Percentiles rank a stretch among this genome's conserved stretches.
Conservation (phyloP, 768 basidiomycete genomes). For the Tricholomella constricta region DNA sequence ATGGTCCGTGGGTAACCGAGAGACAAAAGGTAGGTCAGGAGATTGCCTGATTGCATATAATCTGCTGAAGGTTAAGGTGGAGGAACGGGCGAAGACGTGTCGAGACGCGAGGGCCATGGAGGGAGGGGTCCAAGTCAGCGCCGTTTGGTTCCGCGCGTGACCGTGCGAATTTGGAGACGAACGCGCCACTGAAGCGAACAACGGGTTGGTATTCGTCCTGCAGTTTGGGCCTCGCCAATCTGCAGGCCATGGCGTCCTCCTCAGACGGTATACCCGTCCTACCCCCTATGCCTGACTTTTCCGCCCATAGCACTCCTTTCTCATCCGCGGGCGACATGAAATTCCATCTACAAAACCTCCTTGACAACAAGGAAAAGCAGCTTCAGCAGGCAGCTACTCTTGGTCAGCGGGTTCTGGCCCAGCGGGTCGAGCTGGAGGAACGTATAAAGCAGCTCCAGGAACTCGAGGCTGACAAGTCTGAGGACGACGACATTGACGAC, state of each 20-base stretch:
- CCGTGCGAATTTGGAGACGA: conserved; percentile 25
- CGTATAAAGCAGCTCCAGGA: conserved; percentile 83
- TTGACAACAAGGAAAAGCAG: conserved; percentile 91
- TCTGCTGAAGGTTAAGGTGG: too few relatives aligned
- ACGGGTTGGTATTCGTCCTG: conserved; percentile 8
- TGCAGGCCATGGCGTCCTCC: conserved; percentile 40
- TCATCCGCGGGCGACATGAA: conserved; percentile 62
- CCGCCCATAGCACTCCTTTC: conserved; percentile 36
- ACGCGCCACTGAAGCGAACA: conserved; percentile 25
- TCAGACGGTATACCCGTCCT: conserved; percentile 36
- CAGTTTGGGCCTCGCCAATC: conserved; percentile 17
- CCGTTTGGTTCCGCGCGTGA: conserved; percentile 17
- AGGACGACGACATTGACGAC: conserved; percentile 63
- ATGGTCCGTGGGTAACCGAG: too few relatives aligned
- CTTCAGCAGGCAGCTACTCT: conserved; percentile 89
- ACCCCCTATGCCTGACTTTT: conserved; percentile 45
- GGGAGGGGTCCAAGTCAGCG: too few relatives aligned
- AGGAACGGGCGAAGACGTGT: too few relatives aligned
- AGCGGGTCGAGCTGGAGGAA: conserved; percentile 92
- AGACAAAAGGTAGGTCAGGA: too few relatives aligned
- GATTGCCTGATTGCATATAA: too few relatives aligned
- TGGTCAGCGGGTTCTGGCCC: conserved; percentile 90
- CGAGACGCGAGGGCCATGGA: too few relatives aligned
- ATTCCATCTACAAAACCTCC: conserved; percentile 63
- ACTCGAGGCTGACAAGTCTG: conserved; percentile 60